A percentile compares a stretch with the other conserved stretches of the same genome.
phyloP scores from a whole-genome alignment of 2,329 filamentous ascomycete species.

The Hirsutella thompsonii region DNA sequence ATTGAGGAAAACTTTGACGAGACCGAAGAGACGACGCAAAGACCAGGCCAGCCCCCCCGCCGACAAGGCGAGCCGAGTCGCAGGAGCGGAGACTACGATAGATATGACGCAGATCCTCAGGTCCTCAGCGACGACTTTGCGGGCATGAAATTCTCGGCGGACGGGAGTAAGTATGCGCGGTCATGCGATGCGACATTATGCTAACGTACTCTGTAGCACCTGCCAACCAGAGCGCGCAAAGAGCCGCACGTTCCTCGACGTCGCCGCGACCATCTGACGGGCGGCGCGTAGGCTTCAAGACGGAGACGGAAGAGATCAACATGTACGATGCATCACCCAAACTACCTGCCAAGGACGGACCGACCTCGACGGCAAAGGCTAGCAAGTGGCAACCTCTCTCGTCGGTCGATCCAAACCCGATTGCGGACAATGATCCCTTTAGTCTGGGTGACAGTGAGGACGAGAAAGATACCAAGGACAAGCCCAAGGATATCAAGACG shows the following conservation, averaged over 20 bases:
- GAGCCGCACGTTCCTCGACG: slow-evolving; percentile 42
- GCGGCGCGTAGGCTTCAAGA: slow-evolving; percentile 44
- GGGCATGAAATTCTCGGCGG: slow-evolving; percentile 48
- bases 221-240: slow-evolving; percentile 60
- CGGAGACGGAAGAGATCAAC: slow-evolving; percentile 63
- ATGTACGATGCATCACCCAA: slow-evolving; percentile 57
- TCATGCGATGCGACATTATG: not conserved
- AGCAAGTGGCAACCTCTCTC: slow-evolving; percentile 98
- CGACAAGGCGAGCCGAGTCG: slow-evolving; percentile 49
- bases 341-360: slow-evolving; percentile 37
- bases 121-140: slow-evolving; percentile 84
- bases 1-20: slow-evolving; percentile 81
- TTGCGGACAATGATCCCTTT: slow-evolving; percentile 88
- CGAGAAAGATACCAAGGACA: slow-evolving; percentile 47
- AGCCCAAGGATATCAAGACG: slow-evolving; percentile 29
- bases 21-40: slow-evolving; percentile 33
- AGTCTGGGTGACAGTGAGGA: slow-evolving; percentile 93
- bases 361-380: slow-evolving; percentile 43
- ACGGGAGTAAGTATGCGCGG: slow-evolving; percentile 41
- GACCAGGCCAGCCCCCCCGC: slow-evolving; percentile 21
- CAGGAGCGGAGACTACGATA: slow-evolving; percentile 75
- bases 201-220: slow-evolving; percentile 12
- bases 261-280: slow-evolving; percentile 36
- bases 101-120: slow-evolving; percentile 90
- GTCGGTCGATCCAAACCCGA: slow-evolving; percentile 65